Evolutionary conservation across 352 stramenopile species (phyloP).

Genomic region (Vaucheria bursata): DNA sequence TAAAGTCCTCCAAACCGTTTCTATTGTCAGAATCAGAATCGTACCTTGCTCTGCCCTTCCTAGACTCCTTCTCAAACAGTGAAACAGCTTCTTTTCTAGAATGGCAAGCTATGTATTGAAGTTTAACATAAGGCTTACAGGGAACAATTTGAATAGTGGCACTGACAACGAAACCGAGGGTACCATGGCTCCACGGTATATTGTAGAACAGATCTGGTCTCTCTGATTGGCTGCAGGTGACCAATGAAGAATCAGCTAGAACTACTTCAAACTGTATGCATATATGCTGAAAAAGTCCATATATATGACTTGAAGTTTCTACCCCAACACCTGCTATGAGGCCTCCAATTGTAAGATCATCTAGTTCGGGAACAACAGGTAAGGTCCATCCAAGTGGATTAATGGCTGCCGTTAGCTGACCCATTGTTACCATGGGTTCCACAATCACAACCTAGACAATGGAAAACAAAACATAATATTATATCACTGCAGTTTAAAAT

Average conservation of each 20-base stretch:
- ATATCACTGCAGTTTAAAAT: no score
- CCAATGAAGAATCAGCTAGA: constrained; percentile 35
- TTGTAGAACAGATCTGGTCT: constrained; percentile 50
- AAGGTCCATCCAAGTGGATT: constrained; percentile 40
- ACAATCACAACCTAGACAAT: constrained; percentile 7
- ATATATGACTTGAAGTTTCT: constrained; percentile 48
- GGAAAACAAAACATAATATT: neutral
- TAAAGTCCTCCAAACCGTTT: constrained; percentile 45
- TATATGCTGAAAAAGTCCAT: constrained; percentile 50
- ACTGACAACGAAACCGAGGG: constrained; percentile 49
- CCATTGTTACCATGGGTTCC: constrained; percentile 52
- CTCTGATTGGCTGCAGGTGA: constrained; percentile 40
- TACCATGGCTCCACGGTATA: constrained; percentile 49
- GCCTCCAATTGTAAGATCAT: constrained; percentile 52
- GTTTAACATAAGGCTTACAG: constrained; percentile 41
- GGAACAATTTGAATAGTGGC: constrained; percentile 46
- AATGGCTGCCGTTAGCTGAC: constrained; percentile 47
- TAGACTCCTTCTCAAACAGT: constrained; percentile 14
- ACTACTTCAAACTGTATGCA: constrained; percentile 48
- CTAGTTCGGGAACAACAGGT: constrained; percentile 47
- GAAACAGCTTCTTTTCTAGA: constrained; percentile 15
- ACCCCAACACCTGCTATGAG: constrained; percentile 49
- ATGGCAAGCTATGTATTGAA: constrained; percentile 38
- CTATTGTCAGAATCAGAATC: constrained; percentile 23
- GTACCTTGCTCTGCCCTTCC: constrained; percentile 29